Percentiles rank a stretch among this genome's conserved stretches.
Conservation (phyloP, 805 yeast species). For the Diddensiella santjacobensis region DNA sequence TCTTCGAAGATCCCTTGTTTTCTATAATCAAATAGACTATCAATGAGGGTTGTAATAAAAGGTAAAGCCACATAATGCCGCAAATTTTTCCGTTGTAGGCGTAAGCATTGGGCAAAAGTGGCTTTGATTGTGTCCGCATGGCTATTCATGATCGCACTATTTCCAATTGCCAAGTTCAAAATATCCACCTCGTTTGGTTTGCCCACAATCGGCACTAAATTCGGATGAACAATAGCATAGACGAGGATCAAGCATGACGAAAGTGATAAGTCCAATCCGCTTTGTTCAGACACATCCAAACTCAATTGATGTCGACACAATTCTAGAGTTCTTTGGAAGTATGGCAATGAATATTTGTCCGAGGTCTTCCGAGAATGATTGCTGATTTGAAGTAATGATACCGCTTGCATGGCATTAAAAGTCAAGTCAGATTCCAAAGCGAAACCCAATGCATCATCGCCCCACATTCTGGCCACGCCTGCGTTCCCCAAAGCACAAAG, state of each 20-base stretch:
- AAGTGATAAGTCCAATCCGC: background rate
- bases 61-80: background rate
- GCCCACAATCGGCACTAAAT: background rate
- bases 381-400: background rate
- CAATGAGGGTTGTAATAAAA: background rate
- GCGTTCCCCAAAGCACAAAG: background rate
- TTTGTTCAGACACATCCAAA: background rate
- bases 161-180: background rate
- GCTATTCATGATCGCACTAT: background rate
- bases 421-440: slow-evolving; percentile 1
- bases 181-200: background rate
- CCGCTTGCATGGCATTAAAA: slow-evolving; percentile 5
- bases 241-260: background rate
- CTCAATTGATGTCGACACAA: background rate
- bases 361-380: background rate
- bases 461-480: slow-evolving; percentile 1
- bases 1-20: background rate
- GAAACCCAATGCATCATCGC: background rate
- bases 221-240: slow-evolving; percentile 1
- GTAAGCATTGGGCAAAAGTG: background rate
- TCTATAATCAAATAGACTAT: background rate
- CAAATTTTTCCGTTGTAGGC: background rate
- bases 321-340: background rate
- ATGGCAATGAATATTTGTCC: background rate
- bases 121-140: background rate